These are phyloP conservation scores for Cercospora beticola DNA, from an alignment of 2,329 filamentous ascomycete genomes.

Conservation along the genomic window DNA sequence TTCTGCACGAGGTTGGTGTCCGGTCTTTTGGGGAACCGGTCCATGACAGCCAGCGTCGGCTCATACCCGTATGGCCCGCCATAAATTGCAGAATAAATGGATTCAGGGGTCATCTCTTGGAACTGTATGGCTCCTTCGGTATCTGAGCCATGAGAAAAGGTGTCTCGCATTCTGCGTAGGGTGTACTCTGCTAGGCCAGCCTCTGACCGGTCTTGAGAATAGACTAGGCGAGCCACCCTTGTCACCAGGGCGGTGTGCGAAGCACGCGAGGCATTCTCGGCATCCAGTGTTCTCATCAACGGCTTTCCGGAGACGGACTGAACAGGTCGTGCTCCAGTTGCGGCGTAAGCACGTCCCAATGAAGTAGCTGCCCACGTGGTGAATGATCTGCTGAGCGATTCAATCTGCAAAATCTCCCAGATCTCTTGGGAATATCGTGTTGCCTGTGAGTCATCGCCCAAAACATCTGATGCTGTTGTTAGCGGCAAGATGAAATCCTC, in stretches of 20 bases:
- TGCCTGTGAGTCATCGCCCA: conserved; percentile 66
- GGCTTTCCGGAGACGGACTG: neutral
- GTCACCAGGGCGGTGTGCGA: conserved; percentile 40
- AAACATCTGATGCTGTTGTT: conserved; percentile 62
- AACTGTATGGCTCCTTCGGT: conserved; percentile 30
- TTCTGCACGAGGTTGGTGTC: conserved; percentile 20
- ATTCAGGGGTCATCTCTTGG: conserved; percentile 32
- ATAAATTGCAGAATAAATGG: conserved; percentile 28
- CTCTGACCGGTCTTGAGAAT: conserved; percentile 37
- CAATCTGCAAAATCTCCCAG: conserved; percentile 26
- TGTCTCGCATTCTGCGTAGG: conserved; percentile 29
- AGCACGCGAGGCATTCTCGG: conserved; percentile 21
- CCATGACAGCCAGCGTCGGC: conserved; percentile 21
- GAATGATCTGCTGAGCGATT: conserved; percentile 28
- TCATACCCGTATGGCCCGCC: conserved; percentile 32
- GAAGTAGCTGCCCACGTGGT: conserved; percentile 82
- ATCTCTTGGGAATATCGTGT: conserved; percentile 37
- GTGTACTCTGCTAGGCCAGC: conserved; percentile 49
- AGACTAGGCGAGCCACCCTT: conserved; percentile 32
- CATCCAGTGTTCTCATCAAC: neutral
- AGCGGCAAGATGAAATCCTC: conserved; percentile 66
- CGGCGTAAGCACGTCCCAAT: conserved; percentile 78
- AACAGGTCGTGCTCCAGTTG: conserved; percentile 32
- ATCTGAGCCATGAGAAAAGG: conserved; percentile 14
- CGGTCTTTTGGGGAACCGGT: neutral